Evolutionary conservation across 2,329 filamentous ascomycete genomes (phyloP).

Genomic region (Trichoderma sp.): DNA sequence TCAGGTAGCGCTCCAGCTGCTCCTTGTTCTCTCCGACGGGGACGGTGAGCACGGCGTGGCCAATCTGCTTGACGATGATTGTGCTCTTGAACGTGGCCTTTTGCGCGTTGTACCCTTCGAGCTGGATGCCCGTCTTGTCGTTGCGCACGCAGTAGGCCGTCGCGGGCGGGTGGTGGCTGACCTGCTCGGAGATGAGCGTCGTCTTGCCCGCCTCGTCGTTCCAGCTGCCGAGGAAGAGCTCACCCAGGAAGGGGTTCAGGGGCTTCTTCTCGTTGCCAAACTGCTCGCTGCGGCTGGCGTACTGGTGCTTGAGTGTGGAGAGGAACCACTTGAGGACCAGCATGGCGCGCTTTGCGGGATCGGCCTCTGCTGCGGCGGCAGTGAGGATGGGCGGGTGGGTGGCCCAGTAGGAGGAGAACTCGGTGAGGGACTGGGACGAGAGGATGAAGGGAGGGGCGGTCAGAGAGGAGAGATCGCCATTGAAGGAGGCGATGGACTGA

Average conservation of each 20-base stretch:
- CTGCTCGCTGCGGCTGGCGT: constrained; percentile 70
- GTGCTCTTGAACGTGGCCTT: constrained; percentile 93
- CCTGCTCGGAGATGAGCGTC: constrained; percentile 88
- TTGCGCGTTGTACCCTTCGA: constrained; percentile 92
- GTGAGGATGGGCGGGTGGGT: constrained; percentile 76
- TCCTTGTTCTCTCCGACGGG: constrained; percentile 43
- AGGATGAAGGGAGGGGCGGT: constrained; percentile 83
- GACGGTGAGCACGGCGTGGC: constrained; percentile 79
- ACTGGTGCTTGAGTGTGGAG: constrained; percentile 86
- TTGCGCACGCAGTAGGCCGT: constrained; percentile 95
- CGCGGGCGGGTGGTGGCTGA: constrained; percentile 89
- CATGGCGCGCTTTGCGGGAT: constrained; percentile 77
- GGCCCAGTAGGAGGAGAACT: constrained; percentile 81
- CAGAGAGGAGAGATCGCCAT: constrained; percentile 75
- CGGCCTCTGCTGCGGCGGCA: constrained; percentile 74
- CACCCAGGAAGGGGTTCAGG: constrained; percentile 91
- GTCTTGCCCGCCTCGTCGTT: constrained; percentile 78
- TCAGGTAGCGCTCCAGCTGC: constrained; percentile 72
- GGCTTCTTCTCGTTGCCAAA: constrained; percentile 96
- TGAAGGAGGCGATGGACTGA: constrained; percentile 75
- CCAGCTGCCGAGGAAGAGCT: constrained; percentile 93
- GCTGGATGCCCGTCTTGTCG: constrained; percentile 71
- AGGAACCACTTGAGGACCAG: constrained; percentile 97
- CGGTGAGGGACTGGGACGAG: constrained; percentile 72
- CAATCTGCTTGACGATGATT: constrained; percentile 92